Percentiles rank a stretch among this genome's conserved stretches.
Conservation (phyloP, 2,329 filamentous ascomycete genomes). For the Berkeleyomyces basicola region DNA sequence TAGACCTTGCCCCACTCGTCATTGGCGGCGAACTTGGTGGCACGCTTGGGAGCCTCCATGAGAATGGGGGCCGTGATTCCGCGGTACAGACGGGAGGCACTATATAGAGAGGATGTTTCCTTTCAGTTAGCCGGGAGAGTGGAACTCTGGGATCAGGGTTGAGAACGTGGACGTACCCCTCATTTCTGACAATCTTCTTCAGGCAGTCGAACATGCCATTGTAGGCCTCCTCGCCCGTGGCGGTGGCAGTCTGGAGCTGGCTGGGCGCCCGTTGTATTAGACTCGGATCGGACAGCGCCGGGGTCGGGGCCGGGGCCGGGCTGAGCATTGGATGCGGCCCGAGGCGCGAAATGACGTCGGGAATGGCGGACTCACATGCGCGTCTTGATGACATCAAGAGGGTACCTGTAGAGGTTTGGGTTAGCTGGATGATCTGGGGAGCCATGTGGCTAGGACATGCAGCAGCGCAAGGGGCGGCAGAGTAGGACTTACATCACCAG, state of each 20-base stretch:
- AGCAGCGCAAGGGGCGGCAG: conserved; percentile 2
- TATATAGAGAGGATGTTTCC: conserved; percentile 21
- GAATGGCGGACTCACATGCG: conserved; percentile 52
- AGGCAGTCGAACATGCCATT: conserved; percentile 98
- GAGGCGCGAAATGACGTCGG: not conserved
- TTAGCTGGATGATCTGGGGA: not conserved
- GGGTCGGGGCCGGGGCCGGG: not conserved
- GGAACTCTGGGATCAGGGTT: not conserved
- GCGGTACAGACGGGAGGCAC: conserved; percentile 80
- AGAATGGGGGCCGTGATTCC: conserved; percentile 91
- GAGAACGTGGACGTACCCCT: conserved; percentile 49
- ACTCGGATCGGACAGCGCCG: conserved; percentile 11
- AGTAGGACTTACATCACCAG: conserved; percentile 56
- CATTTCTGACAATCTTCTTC: conserved; percentile 86
- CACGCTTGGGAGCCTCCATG: conserved; percentile 89
- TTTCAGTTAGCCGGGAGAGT: not conserved
- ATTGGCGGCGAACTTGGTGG: conserved; percentile 97
- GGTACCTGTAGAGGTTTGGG: conserved; percentile 52
- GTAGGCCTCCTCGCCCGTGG: conserved; percentile 65
- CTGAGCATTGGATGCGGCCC: not conserved
- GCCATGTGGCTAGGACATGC: not conserved
- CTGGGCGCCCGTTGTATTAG: conserved; percentile 27
- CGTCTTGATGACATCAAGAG: conserved; percentile 95
- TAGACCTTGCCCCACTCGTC: conserved; percentile 96
- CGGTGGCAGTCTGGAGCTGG: conserved; percentile 68